These are phyloP conservation scores for Pichia pseudocactophila DNA, from an alignment of 805 yeast species.

Conservation along the genomic window DNA sequence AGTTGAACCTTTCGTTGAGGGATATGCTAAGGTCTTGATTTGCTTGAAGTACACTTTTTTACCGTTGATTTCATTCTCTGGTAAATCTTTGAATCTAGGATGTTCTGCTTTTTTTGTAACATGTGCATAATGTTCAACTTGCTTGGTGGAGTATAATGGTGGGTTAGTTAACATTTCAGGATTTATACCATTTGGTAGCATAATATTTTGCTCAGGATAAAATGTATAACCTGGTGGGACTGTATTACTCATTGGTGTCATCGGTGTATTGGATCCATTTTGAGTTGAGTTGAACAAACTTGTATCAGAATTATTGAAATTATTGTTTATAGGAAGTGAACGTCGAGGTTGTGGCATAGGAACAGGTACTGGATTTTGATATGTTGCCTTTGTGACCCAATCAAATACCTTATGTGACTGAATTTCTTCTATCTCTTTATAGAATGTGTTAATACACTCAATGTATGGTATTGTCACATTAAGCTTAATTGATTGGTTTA, in stretches of 20 bases:
- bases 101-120: neutral
- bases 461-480: constrained; percentile 17
- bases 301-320: neutral
- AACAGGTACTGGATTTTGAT: neutral
- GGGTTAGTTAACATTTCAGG: neutral
- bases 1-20: constrained; percentile 8
- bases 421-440: constrained; percentile 12
- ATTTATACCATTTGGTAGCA: neutral
- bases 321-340: neutral
- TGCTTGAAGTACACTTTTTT: constrained; percentile 9
- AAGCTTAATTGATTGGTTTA: constrained; percentile 10
- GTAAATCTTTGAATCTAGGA: constrained; percentile 12
- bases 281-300: neutral
- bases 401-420: neutral
- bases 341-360: neutral
- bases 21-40: constrained; percentile 12
- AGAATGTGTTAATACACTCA: constrained; percentile 19
- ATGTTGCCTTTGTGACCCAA: constrained; percentile 8
- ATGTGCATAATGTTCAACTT: neutral
- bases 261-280: constrained; percentile 1
- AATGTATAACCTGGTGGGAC: constrained; percentile 3
- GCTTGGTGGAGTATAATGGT: neutral
- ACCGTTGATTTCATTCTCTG: constrained; percentile 9
- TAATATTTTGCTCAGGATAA: constrained; percentile 1
- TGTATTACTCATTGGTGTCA: constrained; percentile 5